Conservation (phyloP, 2,329 filamentous ascomycete genomes). For the Diaporthe nobilis region DNA sequence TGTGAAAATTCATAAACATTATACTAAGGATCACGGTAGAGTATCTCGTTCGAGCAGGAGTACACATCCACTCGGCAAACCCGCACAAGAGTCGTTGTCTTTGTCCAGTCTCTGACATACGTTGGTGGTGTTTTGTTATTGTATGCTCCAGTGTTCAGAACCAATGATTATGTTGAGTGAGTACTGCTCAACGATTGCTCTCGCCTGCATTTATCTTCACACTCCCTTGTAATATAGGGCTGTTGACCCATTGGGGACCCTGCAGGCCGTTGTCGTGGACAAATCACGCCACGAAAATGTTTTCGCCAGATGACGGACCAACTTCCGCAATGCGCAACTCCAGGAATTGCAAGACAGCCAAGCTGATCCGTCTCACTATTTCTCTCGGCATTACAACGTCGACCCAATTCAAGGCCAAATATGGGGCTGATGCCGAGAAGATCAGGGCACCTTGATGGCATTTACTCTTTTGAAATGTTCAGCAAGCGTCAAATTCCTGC, state of each 20-base stretch:
- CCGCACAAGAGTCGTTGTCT: no score
- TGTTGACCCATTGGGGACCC: neutral
- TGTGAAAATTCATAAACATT: neutral
- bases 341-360: neutral
- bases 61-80: no score
- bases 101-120: no score
- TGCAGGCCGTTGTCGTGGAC: neutral
- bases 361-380: neutral
- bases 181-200: no score
- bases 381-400: conserved; percentile 13
- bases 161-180: no score
- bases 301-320: neutral
- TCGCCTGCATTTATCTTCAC: neutral
- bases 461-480: neutral
- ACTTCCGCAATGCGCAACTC: no score
- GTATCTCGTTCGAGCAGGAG: no score
- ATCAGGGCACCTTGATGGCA: conserved; percentile 11
- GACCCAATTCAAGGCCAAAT: neutral
- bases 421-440: conserved; percentile 5
- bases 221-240: neutral
- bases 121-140: no score
- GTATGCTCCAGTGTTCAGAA: no score
- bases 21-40: neutral
- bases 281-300: no score
- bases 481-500: neutral